Conservation (phyloP, 2,329 filamentous ascomycete species). For the Alternaria consortialis region DNA sequence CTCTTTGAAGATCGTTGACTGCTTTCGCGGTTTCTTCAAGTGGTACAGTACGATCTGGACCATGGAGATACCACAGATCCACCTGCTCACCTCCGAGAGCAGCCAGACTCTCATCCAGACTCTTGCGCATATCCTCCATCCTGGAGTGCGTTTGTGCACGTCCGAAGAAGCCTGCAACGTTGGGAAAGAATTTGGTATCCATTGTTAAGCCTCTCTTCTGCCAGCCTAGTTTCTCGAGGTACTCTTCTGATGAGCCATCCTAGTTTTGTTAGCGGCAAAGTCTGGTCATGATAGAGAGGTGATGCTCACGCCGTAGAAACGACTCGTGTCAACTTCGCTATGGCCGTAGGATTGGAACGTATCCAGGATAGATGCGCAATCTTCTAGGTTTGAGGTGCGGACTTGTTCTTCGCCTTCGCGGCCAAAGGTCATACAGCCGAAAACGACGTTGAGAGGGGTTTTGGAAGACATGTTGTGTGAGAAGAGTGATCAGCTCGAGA, state of each 20-base stretch:
- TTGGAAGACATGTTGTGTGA: constrained; percentile 17
- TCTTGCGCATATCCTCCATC: constrained; percentile 37
- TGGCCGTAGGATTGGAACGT: constrained; percentile 44
- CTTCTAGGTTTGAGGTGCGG: constrained; percentile 25
- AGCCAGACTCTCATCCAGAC: constrained; percentile 49
- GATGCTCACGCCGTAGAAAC: constrained; percentile 44
- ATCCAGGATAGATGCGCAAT: constrained; percentile 40
- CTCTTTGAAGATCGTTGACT: constrained; percentile 57
- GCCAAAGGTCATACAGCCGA: constrained; percentile 54
- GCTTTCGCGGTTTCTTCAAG: constrained; percentile 58
- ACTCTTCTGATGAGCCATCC: constrained; percentile 51
- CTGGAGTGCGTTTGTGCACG: constrained; percentile 40
- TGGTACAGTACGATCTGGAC: constrained; percentile 55
- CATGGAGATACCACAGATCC: constrained; percentile 59
- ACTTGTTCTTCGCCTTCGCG: constrained; percentile 30
- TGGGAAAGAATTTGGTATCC: constrained; percentile 57
- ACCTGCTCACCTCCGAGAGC: constrained; percentile 50
- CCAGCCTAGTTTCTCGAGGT: constrained; percentile 55
- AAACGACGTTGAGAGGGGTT: constrained; percentile 39
- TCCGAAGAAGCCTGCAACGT: constrained; percentile 25
- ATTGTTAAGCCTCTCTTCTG: constrained; percentile 52
- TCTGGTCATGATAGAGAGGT: background rate
- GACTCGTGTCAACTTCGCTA: constrained; percentile 51
- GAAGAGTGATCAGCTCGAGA: background rate
- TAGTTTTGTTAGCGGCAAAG: background rate